phyloP scores from a whole-genome alignment of 2,329 filamentous ascomycete species.

The Diplodia intermedia region DNA sequence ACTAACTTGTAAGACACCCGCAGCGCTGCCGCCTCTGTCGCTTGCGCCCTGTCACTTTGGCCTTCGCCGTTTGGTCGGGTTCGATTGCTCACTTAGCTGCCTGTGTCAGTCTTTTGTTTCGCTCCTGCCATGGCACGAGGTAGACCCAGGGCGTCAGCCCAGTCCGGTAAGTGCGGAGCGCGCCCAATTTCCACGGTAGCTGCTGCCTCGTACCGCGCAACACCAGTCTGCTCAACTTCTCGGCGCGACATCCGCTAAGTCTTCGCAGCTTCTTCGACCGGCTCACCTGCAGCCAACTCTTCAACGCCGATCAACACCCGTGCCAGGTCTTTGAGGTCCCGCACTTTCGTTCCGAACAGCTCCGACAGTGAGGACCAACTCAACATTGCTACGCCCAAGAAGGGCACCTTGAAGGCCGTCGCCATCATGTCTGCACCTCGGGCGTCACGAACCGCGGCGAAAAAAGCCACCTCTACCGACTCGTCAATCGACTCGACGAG shows the following conservation, averaged over 20 bases:
- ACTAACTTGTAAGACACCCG: constrained; percentile 22
- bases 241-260: neutral
- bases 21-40: neutral
- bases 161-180: constrained; percentile 21
- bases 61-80: neutral
- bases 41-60: neutral
- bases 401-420: constrained; percentile 42
- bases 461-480: constrained; percentile 34
- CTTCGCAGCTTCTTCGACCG: neutral
- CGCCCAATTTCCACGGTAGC: neutral
- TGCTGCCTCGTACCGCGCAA: neutral
- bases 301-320: neutral
- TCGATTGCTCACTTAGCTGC: neutral
- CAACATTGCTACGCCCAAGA: neutral
- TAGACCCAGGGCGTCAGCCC: constrained; percentile 8
- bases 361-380: constrained; percentile 40
- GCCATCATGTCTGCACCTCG: constrained; percentile 39
- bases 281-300: neutral
- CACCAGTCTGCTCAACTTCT: neutral
- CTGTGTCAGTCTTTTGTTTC: neutral
- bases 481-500: constrained; percentile 25
- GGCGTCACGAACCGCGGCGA: constrained; percentile 15
- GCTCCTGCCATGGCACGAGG: constrained; percentile 19
- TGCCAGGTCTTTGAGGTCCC: constrained; percentile 29
- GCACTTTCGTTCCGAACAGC: constrained; percentile 43